Conservation (phyloP, 495 filamentous ascomycete species). For the Annulohypoxylon bovei region DNA sequence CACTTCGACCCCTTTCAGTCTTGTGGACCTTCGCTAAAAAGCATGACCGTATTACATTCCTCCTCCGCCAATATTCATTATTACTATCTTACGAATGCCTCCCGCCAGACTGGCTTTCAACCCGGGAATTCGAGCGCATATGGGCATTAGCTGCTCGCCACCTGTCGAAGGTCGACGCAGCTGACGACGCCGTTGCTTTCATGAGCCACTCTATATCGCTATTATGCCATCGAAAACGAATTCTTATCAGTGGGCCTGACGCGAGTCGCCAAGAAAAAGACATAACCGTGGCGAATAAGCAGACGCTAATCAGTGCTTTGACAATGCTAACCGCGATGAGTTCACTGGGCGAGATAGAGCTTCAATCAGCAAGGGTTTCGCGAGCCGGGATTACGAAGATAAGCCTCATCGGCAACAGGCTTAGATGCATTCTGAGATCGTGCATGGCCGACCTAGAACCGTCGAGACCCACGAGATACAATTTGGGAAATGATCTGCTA, state of each 20-base stretch:
- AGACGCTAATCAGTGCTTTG: conserved; percentile 50
- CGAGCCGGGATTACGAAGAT: conserved; percentile 37
- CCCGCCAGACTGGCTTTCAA: conserved; percentile 57
- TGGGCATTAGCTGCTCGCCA: conserved; percentile 49
- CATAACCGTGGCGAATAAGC: conserved; percentile 32
- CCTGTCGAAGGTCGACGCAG: conserved; percentile 43
- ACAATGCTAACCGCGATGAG: conserved; percentile 50
- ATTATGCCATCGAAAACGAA: conserved; percentile 44
- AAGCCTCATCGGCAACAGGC: conserved; percentile 34
- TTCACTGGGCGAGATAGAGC: conserved; percentile 44
- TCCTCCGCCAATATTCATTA: conserved; percentile 48
- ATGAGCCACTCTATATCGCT: conserved; percentile 46
- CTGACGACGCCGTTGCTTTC: conserved; percentile 51
- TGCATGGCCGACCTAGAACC: conserved; percentile 32
- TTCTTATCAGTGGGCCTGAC: conserved; percentile 1
- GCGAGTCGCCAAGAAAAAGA: conserved; percentile 37
- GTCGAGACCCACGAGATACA: conserved; percentile 1
- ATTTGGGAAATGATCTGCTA: conserved; percentile 31
- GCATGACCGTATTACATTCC: conserved; percentile 39
- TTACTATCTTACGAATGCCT: conserved; percentile 50
- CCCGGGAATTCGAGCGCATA: conserved; percentile 48
- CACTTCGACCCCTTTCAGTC: conserved; percentile 44
- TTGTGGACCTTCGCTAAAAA: conserved; percentile 43
- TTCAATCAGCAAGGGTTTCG: conserved; percentile 23
- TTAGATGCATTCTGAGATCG: conserved; percentile 33